Evolutionary conservation across 2,329 filamentous ascomycete species (phyloP), one percentile per base, ranked within the genome.

Genomic region (Dothideomycetidae sp.): DNA sequence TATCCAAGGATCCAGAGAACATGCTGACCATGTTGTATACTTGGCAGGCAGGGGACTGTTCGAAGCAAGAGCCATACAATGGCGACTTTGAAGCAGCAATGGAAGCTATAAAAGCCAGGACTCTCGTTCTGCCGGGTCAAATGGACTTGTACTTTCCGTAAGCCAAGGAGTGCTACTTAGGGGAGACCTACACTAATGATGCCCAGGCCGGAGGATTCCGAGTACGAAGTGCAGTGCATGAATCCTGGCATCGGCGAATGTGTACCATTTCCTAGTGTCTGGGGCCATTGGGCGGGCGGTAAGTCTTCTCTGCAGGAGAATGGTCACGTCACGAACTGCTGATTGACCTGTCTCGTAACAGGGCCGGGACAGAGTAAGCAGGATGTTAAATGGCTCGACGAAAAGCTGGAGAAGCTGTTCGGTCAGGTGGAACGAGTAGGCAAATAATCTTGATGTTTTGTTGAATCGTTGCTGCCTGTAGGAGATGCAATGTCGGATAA

Each of bases 131-230:
- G 10, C 81, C 82, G 0, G 60, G 65, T 14, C 73, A 80, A 52
- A 85, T 79, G 0, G 82, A 88, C 51, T 63, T 88, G 3, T 88
- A 88, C 52, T 88, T 90, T 46, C 78, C 81, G 64, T 74, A 52
- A 58, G 68, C 59, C 31, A n/a, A n/a, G n/a, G n/a, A n/a, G n/a
- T n/a, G 11, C 18, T 9, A n/a, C n/a, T 14, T 10, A n/a, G 23
- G 33, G 13, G 10, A 12, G 17, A 35, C 17, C n/a, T n/a, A n/a
- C n/a, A n/a, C n/a, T n/a, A n/a, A n/a, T n/a, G n/a, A n/a, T n/a
- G n/a, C n/a, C 12, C 43, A 76, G 72, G 36, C 79, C 80, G 0
- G 81, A 86, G 48, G 82, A 86, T 46, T 84, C 78, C 0, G 71
- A 80, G 48, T 75, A 77, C 39, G 82, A 90, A 50, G 75, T 86